These are phyloP conservation scores for Amylostereum areolatum DNA, from an alignment of 1,284 basidiomycete species.

Conservation along the genomic window DNA sequence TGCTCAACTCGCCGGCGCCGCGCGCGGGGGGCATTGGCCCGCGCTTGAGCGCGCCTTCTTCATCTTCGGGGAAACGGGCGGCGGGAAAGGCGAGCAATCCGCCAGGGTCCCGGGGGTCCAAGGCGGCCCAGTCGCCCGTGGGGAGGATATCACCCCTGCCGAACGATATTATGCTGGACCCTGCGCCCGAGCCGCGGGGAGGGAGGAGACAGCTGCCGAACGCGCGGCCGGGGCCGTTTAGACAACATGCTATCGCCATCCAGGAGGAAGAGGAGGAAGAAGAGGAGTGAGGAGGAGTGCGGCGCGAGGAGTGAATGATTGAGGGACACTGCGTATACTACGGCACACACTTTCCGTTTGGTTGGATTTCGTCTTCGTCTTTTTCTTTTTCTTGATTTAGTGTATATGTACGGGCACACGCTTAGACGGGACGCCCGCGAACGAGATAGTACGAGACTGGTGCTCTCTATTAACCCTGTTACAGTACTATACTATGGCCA, in stretches of 20 bases:
- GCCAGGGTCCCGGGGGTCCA: slow-evolving; percentile 22
- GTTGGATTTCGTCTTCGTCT: no score
- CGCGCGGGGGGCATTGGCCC: slow-evolving; percentile 9
- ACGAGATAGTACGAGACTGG: no score
- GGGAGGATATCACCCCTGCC: slow-evolving; percentile 54
- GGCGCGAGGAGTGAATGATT: no score
- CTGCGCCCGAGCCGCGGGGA: slow-evolving; percentile 37
- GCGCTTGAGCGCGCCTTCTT: no score
- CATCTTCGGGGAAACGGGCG: slow-evolving; percentile 12
- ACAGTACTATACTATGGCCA: no score
- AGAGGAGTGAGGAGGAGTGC: no score
- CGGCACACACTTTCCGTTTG: no score
- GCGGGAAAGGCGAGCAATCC: slow-evolving; percentile 22
- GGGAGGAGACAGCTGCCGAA: slow-evolving; percentile 58
- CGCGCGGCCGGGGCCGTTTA: slow-evolving; percentile 55
- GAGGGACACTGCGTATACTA: no score
- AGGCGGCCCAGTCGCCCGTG: slow-evolving; percentile 51
- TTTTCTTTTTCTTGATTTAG: no score
- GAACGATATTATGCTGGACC: slow-evolving; percentile 40
- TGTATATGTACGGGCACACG: no score
- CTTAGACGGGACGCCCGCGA: no score
- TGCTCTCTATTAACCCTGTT: no score
- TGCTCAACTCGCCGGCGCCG: slow-evolving; percentile 9
- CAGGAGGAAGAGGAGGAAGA: slow-evolving; percentile 75
- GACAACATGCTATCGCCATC: slow-evolving; percentile 58